Base-by-base conservation (phyloP, 164 flowering plant genomes). In the Vitis riparia region DNA sequence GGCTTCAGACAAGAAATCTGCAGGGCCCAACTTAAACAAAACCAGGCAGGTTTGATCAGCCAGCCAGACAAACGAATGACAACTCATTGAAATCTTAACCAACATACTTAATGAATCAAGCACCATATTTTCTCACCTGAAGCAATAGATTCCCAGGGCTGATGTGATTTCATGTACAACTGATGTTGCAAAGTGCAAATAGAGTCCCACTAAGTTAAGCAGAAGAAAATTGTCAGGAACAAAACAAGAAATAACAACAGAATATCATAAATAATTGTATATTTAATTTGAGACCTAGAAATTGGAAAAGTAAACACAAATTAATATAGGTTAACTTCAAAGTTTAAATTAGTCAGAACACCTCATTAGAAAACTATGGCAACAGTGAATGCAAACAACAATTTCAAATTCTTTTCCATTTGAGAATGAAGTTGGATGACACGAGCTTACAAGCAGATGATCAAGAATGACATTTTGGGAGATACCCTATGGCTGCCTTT, bases 121-220 rank as follows among this genome's bases (percentile, higher is more conserved):
- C 11, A 71, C 14, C 55, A 66, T 8, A 70, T 13, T 48, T 13
- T 48, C 80, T 85, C 71, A 96, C 99, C 97, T 91, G 94, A 96
- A 96, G 77, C 99, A 96, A 77, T 77, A 78, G 59, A 96, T 93
- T 68, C 99, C 98, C 72, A 96, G 73, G 9, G 98, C 97, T 47
- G 92, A 59, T 9, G 98, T 96, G 68, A 96, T 93, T 79, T 96
- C 98, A 66, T 91, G 89, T 65, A 89, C 75, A 69, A 96, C 97
- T 37, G 97, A 87, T 3, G 90, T 93, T 23, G 94, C 98, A 70
- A 96, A 93, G 74, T 93, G 90, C 79, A 96, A 69, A 79, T 96
- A 96, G 17, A 96, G 89, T 8, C 77, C 70, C 65, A 44, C 98
- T 95, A 81, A 15, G 15, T 52, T 59, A 55, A 81, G 30, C 29